Percentiles rank a stretch among this genome's conserved stretches.
phyloP scores from a whole-genome alignment of 257 asterid genomes.

The Voacanga thouarsii region DNA sequence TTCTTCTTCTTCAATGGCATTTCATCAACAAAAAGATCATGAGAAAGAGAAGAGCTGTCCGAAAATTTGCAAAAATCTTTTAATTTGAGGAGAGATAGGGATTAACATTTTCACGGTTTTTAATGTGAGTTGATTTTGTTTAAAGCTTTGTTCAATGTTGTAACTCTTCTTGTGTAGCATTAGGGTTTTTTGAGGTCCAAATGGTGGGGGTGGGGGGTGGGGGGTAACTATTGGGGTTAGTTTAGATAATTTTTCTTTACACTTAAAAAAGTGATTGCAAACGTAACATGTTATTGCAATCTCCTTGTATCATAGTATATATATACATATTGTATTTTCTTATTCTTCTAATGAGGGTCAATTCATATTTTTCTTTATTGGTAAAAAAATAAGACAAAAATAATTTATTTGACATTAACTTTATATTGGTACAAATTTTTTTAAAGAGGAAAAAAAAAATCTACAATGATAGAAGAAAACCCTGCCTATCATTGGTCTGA shows the following conservation, averaged over 20 bases:
- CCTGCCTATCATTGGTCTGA: too few species aligned
- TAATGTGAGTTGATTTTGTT: conserved; percentile 11
- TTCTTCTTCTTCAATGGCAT: conserved; percentile 32
- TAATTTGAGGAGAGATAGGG: conserved; percentile 31
- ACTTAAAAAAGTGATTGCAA: not conserved
- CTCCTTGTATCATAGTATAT: conserved; percentile 16
- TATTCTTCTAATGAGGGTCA: not conserved
- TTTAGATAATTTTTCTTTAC: not conserved
- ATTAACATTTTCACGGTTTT: not conserved
- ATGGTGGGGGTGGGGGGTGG: not conserved
- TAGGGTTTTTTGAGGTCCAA: not conserved
- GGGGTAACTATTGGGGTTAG: not conserved
- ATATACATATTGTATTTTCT: conserved; percentile 6
- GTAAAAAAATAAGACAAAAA: too few species aligned
- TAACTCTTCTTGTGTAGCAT: not conserved
- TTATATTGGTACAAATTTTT: not conserved
- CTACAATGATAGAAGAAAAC: too few species aligned
- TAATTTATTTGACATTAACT: not conserved
- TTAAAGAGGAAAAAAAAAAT: too few species aligned
- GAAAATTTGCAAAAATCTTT: conserved; percentile 27
- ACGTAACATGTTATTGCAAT: conserved; percentile 2
- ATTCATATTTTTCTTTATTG: too few species aligned
- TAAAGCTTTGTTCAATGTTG: not conserved
- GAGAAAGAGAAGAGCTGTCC: conserved; percentile 28
- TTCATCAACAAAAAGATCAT: conserved; percentile 22